A percentile compares a stretch with the other conserved stretches of the same genome.
phyloP scores from a whole-genome alignment of 257 asterid species.

The Penstemon davidsonii region DNA sequence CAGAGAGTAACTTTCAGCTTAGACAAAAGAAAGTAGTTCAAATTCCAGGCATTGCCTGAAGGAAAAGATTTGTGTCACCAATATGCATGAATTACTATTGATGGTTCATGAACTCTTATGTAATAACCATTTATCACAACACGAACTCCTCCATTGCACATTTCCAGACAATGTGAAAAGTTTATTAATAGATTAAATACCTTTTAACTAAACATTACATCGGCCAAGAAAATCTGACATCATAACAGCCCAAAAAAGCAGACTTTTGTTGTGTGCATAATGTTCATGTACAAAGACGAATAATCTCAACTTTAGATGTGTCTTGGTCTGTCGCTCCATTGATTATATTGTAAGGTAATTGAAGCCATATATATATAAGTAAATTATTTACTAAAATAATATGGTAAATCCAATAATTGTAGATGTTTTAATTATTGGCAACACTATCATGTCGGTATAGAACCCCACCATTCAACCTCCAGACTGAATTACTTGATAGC shows the following conservation, averaged over 20 bases:
- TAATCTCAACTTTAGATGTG: background rate
- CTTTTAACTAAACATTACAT: background rate
- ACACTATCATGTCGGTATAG: background rate
- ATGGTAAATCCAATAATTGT: too few species aligned
- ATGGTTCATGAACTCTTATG: background rate
- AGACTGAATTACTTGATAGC: background rate
- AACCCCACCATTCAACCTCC: background rate
- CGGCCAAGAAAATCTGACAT: constrained; percentile 10
- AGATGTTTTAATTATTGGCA: too few species aligned
- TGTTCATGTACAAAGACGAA: background rate
- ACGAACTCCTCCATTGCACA: constrained; percentile 1
- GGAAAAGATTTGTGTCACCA: background rate
- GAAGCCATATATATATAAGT: background rate
- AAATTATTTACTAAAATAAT: too few species aligned
- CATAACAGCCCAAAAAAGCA: background rate
- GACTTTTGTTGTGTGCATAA: background rate
- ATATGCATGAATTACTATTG: background rate
- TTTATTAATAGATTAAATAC: background rate
- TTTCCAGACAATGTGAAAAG: background rate
- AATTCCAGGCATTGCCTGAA: background rate
- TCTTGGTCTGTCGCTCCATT: background rate
- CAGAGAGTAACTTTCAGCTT: constrained; percentile 22
- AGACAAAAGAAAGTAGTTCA: constrained; percentile 6
- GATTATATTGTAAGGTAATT: background rate
- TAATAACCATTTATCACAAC: background rate